A percentile compares a stretch with the other conserved stretches of the same genome.
phyloP scores from a whole-genome alignment of 2,329 filamentous ascomycete species.

The Penicillium sp. region DNA sequence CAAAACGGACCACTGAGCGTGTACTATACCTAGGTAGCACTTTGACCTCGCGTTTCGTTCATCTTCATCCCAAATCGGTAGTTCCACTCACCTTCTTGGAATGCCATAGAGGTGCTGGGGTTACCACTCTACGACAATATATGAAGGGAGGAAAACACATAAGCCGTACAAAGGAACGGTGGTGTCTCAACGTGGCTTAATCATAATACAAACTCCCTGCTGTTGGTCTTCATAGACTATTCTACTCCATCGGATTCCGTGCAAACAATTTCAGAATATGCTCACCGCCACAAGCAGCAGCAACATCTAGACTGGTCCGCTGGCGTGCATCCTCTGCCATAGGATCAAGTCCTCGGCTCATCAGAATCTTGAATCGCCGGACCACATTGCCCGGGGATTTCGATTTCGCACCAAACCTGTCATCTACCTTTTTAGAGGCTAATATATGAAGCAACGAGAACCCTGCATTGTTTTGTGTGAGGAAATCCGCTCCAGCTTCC shows the following conservation, averaged over 20 bases:
- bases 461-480: background rate
- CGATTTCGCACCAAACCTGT: rapidly evolving
- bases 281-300: conserved; percentile 15
- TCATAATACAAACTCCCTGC: too few species aligned
- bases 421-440: background rate
- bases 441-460: conserved; percentile 9
- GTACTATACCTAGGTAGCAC: too few species aligned
- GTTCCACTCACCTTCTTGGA: too few species aligned
- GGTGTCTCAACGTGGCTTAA: too few species aligned
- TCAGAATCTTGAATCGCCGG: conserved; percentile 10
- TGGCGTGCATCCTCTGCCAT: conserved; percentile 17
- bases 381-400: background rate
- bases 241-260: background rate
- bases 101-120: too few species aligned
- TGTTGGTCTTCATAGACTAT: too few species aligned
- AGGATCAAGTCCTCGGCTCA: conserved; percentile 13
- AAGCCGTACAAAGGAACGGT: too few species aligned
- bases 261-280: conserved; percentile 14
- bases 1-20: too few species aligned
- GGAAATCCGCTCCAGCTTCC: conserved; percentile 3
- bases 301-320: conserved; percentile 16
- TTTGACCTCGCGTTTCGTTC: too few species aligned
- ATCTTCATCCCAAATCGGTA: too few species aligned
- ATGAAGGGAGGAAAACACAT: too few species aligned
- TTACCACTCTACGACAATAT: too few species aligned